phyloP scores from a whole-genome alignment of 2,329 filamentous ascomycete genomes.

The Cladosporium sp. region DNA sequence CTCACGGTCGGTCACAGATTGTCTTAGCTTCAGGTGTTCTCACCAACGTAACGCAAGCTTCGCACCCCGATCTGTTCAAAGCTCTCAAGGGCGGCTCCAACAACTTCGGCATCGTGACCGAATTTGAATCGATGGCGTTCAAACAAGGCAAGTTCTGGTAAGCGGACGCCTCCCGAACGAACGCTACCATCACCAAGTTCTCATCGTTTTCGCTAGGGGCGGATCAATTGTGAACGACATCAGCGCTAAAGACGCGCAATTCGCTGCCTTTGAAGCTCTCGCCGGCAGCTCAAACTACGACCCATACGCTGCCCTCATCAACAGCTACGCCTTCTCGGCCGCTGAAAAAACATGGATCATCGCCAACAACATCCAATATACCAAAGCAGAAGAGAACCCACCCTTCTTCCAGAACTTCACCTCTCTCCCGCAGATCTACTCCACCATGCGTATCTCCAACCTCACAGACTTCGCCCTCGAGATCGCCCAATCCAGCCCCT shows the following conservation, averaged over 20 bases:
- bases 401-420: constrained; percentile 18
- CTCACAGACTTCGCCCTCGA: constrained; percentile 19
- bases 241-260: constrained; percentile 32
- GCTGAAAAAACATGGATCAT: constrained; percentile 13
- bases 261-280: constrained; percentile 13
- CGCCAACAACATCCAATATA: constrained; percentile 20
- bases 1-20: constrained; percentile 15
- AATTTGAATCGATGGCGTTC: constrained; percentile 33
- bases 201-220: constrained; percentile 1
- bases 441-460: constrained; percentile 18
- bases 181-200: neutral
- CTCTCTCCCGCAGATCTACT: constrained; percentile 15
- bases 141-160: constrained; percentile 19
- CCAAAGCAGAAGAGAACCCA: constrained; percentile 16
- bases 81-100: constrained; percentile 40
- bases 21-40: constrained; percentile 36
- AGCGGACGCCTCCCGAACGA: neutral
- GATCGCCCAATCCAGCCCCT: constrained; percentile 8
- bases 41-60: constrained; percentile 34
- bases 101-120: constrained; percentile 41
- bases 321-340: constrained; percentile 14
- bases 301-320: constrained; percentile 19
- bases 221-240: constrained; percentile 41
- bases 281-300: constrained; percentile 16
- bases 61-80: constrained; percentile 45